phyloP scores from a whole-genome alignment of 805 yeast genomes.

The Yarrowia bubula region DNA sequence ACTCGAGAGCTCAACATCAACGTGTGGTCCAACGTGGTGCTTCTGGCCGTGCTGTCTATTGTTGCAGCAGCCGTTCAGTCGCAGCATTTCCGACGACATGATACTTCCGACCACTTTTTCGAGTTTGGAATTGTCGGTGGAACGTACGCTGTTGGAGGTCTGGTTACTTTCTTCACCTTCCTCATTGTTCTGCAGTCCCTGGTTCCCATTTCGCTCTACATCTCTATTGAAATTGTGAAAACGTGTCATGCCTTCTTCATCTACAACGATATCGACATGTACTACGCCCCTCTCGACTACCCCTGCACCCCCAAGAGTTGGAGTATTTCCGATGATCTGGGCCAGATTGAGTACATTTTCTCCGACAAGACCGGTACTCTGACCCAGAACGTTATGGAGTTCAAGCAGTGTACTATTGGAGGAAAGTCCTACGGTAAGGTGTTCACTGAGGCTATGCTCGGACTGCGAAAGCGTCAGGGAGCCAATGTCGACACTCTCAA shows the following conservation, averaged over 20 bases:
- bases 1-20: conserved; percentile 66
- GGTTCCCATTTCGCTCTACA: conserved; percentile 77
- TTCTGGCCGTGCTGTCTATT: conserved; percentile 65
- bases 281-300: conserved; percentile 64
- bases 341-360: conserved; percentile 79
- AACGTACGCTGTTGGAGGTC: conserved; percentile 62
- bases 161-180: conserved; percentile 67
- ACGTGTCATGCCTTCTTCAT: conserved; percentile 77
- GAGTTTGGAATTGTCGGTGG: conserved; percentile 65
- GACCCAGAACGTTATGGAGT: conserved; percentile 83
- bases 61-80: conserved; percentile 72
- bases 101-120: conserved; percentile 53
- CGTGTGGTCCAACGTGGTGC: conserved; percentile 61
- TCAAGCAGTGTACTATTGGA: conserved; percentile 70
- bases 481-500: conserved; percentile 55
- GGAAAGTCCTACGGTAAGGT: conserved; percentile 72
- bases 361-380: conserved; percentile 83
- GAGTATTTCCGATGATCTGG: conserved; percentile 82
- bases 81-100: conserved; percentile 48
- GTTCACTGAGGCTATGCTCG: conserved; percentile 72
- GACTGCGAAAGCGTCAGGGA: conserved; percentile 65
- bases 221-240: conserved; percentile 76
- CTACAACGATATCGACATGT: conserved; percentile 67
- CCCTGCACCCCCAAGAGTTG: conserved; percentile 83
- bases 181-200: conserved; percentile 71